Evolutionary conservation across 2,329 filamentous ascomycete species (phyloP).

Genomic region (Aspergillus calidoustus): DNA sequence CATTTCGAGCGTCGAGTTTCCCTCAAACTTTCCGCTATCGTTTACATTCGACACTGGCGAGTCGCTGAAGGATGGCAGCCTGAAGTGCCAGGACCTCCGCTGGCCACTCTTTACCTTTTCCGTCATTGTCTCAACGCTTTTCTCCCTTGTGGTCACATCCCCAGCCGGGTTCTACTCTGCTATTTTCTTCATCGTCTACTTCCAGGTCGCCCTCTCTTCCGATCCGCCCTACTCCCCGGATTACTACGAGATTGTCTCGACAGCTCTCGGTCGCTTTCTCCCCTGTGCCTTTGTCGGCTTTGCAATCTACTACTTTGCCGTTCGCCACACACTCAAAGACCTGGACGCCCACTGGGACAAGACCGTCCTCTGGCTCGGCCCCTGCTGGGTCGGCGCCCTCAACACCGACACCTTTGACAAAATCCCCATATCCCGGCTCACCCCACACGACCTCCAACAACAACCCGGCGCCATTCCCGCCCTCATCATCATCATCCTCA

Average conservation of each 20-base stretch:
- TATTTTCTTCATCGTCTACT: constrained; percentile 61
- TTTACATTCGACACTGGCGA: constrained; percentile 56
- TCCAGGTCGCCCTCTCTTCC: constrained; percentile 64
- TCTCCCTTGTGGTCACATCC: constrained; percentile 62
- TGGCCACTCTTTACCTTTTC: constrained; percentile 63
- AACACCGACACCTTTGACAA: constrained; percentile 68
- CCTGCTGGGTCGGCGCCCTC: constrained; percentile 64
- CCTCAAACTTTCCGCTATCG: constrained; percentile 62
- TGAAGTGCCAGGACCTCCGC: constrained; percentile 59
- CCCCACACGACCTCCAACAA: constrained; percentile 63
- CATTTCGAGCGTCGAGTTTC: constrained; percentile 58
- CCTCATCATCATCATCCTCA: constrained; percentile 57
- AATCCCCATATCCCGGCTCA: constrained; percentile 65
- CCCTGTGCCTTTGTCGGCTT: constrained; percentile 64
- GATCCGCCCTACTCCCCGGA: constrained; percentile 61
- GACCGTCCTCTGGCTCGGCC: constrained; percentile 64
- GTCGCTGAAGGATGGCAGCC: constrained; percentile 9
- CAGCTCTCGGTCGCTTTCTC: constrained; percentile 61
- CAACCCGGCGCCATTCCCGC: constrained; percentile 65
- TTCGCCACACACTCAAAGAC: constrained; percentile 53
- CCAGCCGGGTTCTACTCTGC: constrained; percentile 61
- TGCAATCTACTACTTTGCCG: constrained; percentile 60
- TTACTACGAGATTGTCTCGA: constrained; percentile 60
- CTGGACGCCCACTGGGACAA: constrained; percentile 64
- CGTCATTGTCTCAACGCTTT: constrained; percentile 56